A percentile compares a stretch with the other conserved stretches of the same genome.
phyloP scores from a whole-genome alignment of 352 stramenopile species.

The Globisporangium canariense region DNA sequence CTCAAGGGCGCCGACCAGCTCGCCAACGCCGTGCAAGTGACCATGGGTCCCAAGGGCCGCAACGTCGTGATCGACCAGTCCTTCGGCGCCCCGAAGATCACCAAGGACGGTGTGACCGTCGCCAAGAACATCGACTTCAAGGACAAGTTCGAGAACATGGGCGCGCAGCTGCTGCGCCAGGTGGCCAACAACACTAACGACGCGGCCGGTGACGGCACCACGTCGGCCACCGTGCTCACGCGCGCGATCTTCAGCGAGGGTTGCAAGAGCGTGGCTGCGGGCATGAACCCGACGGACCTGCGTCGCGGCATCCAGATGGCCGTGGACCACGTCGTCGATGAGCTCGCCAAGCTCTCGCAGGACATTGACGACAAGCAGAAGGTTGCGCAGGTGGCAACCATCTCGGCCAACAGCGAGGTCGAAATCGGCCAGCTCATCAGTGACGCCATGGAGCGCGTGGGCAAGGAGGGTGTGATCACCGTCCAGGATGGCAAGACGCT shows the following conservation, averaged over 20 bases:
- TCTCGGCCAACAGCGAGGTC: constrained; percentile 98
- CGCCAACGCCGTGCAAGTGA: constrained; percentile 99
- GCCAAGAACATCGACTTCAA: constrained; percentile 77
- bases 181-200: constrained; percentile 99
- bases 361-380: constrained; percentile 99
- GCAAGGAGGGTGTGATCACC: constrained; percentile 98
- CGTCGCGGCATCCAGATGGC: constrained; percentile 97
- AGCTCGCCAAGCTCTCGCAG: constrained; percentile 94
- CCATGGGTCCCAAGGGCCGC: constrained; percentile 98
- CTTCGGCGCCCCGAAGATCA: constrained; percentile 76
- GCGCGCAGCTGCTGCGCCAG: constrained; percentile 58
- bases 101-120: constrained; percentile 77
- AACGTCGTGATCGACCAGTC: constrained; percentile 99
- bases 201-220: constrained; percentile 99
- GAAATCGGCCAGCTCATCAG: constrained; percentile 98
- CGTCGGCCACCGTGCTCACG: constrained; percentile 98
- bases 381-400: constrained; percentile 98
- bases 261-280: constrained; percentile 98
- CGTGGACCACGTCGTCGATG: constrained; percentile 95
- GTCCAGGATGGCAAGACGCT: constrained; percentile 99
- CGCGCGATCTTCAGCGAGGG: constrained; percentile 98
- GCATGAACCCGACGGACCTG: constrained; percentile 99
- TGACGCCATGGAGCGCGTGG: constrained; percentile 99
- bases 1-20: constrained; percentile 98
- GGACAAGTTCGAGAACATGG: constrained; percentile 83